Conservation (phyloP, 148 eudicot species). For the Amaranthus palmeri region DNA sequence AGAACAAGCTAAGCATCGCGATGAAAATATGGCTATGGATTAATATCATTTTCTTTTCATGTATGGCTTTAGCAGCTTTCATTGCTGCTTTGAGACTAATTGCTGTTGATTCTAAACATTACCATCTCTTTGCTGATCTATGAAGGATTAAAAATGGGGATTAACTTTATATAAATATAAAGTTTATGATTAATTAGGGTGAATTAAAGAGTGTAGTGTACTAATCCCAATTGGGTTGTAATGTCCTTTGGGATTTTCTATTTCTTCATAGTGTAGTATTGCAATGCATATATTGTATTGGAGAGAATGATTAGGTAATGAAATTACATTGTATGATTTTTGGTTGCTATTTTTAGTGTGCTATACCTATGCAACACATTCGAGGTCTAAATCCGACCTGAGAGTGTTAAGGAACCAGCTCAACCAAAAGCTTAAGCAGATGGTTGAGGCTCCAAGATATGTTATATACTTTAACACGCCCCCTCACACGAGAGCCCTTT, state of each 20-base stretch:
- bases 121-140: constrained; percentile 72
- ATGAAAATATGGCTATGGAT: constrained; percentile 94
- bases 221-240: constrained; percentile 6
- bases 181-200: constrained; percentile 1
- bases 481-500: too few species aligned
- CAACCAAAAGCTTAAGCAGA: too few species aligned
- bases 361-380: too few species aligned
- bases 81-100: constrained; percentile 79
- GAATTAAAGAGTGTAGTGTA: constrained; percentile 7
- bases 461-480: too few species aligned
- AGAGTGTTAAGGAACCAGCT: too few species aligned
- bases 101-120: constrained; percentile 55
- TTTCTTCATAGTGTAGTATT: constrained; percentile 17
- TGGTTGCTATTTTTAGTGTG: neutral
- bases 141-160: constrained; percentile 10
- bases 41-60: constrained; percentile 60
- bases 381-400: too few species aligned
- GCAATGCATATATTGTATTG: constrained; percentile 8
- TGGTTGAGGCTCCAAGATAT: too few species aligned
- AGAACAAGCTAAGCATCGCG: constrained; percentile 33
- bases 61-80: constrained; percentile 58
- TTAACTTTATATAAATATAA: neutral
- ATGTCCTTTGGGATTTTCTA: constrained; percentile 7
- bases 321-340: neutral
- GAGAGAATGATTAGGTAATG: constrained; percentile 5